These are phyloP conservation scores for Gossypium arboreum DNA, from an alignment of 345 rosid genomes.

Conservation along the genomic window DNA sequence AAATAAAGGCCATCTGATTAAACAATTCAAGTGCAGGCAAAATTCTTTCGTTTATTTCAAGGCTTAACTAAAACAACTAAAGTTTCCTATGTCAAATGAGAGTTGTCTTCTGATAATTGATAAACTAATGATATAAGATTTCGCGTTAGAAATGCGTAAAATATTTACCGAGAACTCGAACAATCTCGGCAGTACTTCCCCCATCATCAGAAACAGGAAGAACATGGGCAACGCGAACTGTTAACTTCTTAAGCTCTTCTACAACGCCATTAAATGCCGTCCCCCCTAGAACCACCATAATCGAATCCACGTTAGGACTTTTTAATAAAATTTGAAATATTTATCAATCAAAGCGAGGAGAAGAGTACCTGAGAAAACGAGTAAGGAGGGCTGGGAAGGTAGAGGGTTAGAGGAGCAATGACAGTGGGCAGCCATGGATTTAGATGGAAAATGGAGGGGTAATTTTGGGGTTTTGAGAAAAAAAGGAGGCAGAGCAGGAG, in stretches of 20 bases:
- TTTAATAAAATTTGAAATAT: not conserved
- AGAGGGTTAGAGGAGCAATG: slow-evolving; percentile 34
- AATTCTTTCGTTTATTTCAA: not conserved
- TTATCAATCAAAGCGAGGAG: not conserved
- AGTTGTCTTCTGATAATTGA: not conserved
- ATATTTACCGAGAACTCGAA: slow-evolving; percentile 74
- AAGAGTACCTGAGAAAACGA: slow-evolving; percentile 73
- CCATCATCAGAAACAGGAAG: slow-evolving; percentile 98
- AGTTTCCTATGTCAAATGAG: not conserved
- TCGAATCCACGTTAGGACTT: too few species aligned
- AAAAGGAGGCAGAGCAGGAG: slow-evolving; percentile 16
- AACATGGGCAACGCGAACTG: slow-evolving; percentile 83
- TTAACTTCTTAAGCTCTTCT: slow-evolving; percentile 78
- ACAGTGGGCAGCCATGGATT: slow-evolving; percentile 32
- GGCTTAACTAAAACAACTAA: not conserved
- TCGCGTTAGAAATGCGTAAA: not conserved
- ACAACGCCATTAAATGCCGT: slow-evolving; percentile 95
- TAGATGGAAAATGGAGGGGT: slow-evolving; percentile 12
- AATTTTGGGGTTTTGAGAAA: slow-evolving; percentile 13
- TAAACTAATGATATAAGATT: not conserved
- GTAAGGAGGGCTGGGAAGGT: slow-evolving; percentile 61
- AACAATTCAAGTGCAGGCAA: not conserved
- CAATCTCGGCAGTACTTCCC: slow-evolving; percentile 98
- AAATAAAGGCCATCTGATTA: not conserved
- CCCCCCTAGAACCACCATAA: slow-evolving; percentile 50